Base-by-base conservation (phyloP, 352 stramenopile genomes). In the Phytopythium montanum region DNA sequence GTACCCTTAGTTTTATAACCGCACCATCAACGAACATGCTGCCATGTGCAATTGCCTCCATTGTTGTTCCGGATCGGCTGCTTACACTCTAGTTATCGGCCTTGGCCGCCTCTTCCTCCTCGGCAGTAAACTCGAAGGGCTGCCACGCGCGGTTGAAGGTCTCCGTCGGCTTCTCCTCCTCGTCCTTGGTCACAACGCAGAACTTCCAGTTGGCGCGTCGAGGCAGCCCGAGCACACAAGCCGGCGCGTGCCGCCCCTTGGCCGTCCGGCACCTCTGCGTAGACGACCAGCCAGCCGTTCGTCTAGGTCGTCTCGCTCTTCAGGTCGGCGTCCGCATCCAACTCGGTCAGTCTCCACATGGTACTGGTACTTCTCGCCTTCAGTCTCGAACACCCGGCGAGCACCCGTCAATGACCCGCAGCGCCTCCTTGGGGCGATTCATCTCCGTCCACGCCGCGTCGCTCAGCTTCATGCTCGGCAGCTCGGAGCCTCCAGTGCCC, bases 201-300 rank as follows among this genome's bases (percentile, higher is more conserved):
- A 81, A 88, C 71, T 92, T 92, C 85, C 85, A 94, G 61, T 94
- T 90, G 33, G 79, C 70, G 3, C 81, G 76, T 2, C 79, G 76
- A 3, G 85, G 85, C 62, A 86, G 70, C 16, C 79, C 80, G 45
- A 94, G 52, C 54, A 90, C 63, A 38, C 70, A 86, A 28, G 82
- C 72, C 0, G 75, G 71, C 4, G 77, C 77, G 53, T 91, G 80
- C 5, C 85, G 85, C 14, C 82, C 76, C 73, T 0, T 88, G 10
- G 0, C 64, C 78, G 36, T 87, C 71, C 1, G 85, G 80, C 21
- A 92, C 56, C 45, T 90, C 80, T 0, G 72, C 75, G 45, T 92
- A 90, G 41, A 92, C 72, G 62, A 87, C 89, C 39, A 75, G 65
- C 56, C 76, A 78, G 51, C 64, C 75, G 6, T 73, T n/a, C n/a